phyloP scores from a whole-genome alignment of 495 filamentous ascomycete genomes.

The Symbiotaphrina buchneri region DNA sequence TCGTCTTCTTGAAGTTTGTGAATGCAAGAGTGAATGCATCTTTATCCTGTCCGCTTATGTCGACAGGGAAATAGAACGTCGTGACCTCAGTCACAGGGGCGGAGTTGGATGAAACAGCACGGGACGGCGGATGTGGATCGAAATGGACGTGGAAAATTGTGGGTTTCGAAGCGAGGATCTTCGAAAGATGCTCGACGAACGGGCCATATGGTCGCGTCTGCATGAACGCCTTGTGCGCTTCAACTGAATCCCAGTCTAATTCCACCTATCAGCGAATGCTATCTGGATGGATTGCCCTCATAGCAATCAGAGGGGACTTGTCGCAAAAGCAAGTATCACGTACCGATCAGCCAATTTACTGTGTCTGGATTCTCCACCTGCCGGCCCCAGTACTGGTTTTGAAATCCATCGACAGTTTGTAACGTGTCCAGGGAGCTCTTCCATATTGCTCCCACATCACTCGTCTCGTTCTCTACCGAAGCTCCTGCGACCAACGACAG shows the following conservation, averaged over 20 bases:
- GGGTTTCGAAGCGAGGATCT: conserved; percentile 5
- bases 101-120: neutral
- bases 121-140: neutral
- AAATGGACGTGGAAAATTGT: conserved; percentile 2
- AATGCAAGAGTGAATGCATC: neutral
- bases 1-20: neutral
- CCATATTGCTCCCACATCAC: conserved; percentile 5
- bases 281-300: neutral
- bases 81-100: conserved; percentile 8
- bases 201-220: conserved; percentile 5
- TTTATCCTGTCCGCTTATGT: neutral
- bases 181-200: conserved; percentile 2
- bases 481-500: conserved; percentile 3
- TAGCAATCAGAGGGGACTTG: neutral
- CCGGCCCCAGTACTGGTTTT: conserved; percentile 6
- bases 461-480: conserved; percentile 1
- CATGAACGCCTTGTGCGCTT: conserved; percentile 7
- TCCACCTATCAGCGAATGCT: neutral
- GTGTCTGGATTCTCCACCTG: conserved; percentile 9
- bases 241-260: conserved; percentile 7
- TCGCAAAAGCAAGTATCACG: neutral
- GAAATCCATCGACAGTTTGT: conserved; percentile 3
- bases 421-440: conserved; percentile 4
- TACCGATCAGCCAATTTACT: conserved; percentile 7
- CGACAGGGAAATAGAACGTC: conserved; percentile 4